Percentiles rank a stretch among this genome's conserved stretches.
phyloP scores from a whole-genome alignment of 2,329 filamentous ascomycete species.

The Fusarium sp. region DNA sequence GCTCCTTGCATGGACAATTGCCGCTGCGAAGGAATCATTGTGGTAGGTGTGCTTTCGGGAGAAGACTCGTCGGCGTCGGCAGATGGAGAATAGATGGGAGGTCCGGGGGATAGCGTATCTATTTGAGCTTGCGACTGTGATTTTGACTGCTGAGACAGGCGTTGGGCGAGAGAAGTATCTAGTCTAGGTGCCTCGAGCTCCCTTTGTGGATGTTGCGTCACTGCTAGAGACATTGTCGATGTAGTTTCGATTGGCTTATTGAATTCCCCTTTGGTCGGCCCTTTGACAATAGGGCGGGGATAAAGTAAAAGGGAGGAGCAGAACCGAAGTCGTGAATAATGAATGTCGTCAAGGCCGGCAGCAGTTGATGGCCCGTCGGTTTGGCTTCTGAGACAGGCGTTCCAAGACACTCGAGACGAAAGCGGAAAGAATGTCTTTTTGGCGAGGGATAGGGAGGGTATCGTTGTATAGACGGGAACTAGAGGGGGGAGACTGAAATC shows the following conservation, averaged over 20 bases:
- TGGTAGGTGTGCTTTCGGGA: conserved; percentile 36
- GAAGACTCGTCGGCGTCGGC: conserved; percentile 39
- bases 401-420: conserved; percentile 33
- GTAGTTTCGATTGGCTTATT: conserved; percentile 27
- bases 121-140: conserved; percentile 36
- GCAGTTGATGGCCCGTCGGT: conserved; percentile 7
- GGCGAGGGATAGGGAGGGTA: conserved; percentile 4
- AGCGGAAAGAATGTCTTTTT: conserved; percentile 34
- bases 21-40: conserved; percentile 45
- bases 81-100: conserved; percentile 40
- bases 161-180: conserved; percentile 31
- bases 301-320: conserved; percentile 19
- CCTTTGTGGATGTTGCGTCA: conserved; percentile 38
- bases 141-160: conserved; percentile 28
- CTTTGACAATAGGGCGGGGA: conserved; percentile 28
- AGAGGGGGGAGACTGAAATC: conserved; percentile 16
- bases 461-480: conserved; percentile 2
- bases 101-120: conserved; percentile 42
- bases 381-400: conserved; percentile 21
- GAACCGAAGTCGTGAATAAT: conserved; percentile 25
- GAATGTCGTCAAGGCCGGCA: conserved; percentile 37
- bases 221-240: conserved; percentile 40
- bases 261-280: conserved; percentile 30
- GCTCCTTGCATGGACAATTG: conserved; percentile 39
- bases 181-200: conserved; percentile 36